Conservation (phyloP, 129 eudicot species). For the Artemisia argyi region DNA sequence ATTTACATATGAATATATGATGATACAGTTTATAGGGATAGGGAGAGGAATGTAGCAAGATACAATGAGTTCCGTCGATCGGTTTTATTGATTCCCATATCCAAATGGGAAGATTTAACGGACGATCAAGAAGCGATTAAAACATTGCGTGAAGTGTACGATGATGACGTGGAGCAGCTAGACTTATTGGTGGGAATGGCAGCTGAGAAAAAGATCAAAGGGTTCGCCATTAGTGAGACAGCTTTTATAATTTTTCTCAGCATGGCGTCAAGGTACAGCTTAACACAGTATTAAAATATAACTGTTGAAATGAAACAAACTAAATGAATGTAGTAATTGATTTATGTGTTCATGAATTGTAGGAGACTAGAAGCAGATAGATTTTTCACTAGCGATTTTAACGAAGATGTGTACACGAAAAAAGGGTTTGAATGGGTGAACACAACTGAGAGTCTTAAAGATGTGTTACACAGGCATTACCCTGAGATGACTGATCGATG, state of each 20-base stretch:
- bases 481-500: conserved; percentile 56
- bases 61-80: conserved; percentile 63
- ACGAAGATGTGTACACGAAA: conserved; percentile 55
- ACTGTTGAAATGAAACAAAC: neutral
- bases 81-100: conserved; percentile 50
- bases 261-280: conserved; percentile 61
- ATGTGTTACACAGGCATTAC: conserved; percentile 58
- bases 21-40: conserved; percentile 60
- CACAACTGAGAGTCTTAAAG: conserved; percentile 58
- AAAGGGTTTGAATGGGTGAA: conserved; percentile 67
- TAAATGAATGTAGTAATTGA: neutral
- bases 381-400: conserved; percentile 53
- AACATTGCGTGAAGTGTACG: conserved; percentile 49
- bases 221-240: conserved; percentile 71
- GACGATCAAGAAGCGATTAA: conserved; percentile 43
- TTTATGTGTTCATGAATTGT: neutral
- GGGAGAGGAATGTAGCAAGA: conserved; percentile 62
- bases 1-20: neutral
- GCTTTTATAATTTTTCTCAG: conserved; percentile 48
- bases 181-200: conserved; percentile 58
- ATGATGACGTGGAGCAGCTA: conserved; percentile 51
- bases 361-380: conserved; percentile 69
- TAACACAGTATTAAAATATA: neutral
- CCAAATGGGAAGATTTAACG: conserved; percentile 77
- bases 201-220: conserved; percentile 68